Evolutionary conservation across 2,329 filamentous ascomycete species (phyloP).

Genomic region (Penicillium sp.): DNA sequence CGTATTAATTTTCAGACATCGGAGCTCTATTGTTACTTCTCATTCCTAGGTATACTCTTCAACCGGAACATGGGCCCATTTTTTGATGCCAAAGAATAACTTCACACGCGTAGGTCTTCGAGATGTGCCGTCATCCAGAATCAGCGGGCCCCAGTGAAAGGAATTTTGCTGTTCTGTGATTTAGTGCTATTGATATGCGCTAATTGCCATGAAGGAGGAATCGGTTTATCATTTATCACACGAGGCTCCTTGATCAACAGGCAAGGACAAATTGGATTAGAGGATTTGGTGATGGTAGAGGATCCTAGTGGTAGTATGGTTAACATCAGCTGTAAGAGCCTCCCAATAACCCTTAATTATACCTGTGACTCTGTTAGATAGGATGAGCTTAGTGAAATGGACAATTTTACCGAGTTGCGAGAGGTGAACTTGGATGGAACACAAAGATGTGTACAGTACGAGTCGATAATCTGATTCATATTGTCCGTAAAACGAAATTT

Average conservation of each 20-base stretch:
- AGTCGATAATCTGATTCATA: no score
- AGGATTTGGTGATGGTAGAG: conserved; percentile 13
- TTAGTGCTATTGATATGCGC: background rate
- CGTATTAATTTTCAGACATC: no score
- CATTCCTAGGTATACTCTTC: background rate
- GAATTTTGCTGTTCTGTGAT: background rate
- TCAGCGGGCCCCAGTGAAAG: background rate
- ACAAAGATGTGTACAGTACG: background rate
- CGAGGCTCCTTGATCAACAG: conserved; percentile 4
- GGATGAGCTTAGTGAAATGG: background rate
- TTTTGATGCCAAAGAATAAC: background rate
- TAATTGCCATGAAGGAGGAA: background rate
- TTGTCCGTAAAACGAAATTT: no score
- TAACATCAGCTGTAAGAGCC: background rate
- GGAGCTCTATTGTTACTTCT: no score
- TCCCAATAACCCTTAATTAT: background rate
- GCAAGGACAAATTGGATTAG: conserved; percentile 14
- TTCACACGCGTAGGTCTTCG: background rate
- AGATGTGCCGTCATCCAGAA: no score
- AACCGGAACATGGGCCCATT: background rate
- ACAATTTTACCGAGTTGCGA: background rate
- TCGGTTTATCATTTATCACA: background rate
- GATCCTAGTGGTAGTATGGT: conserved; percentile 15
- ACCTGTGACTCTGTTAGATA: background rate
- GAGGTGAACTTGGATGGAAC: background rate